phyloP scores from a whole-genome alignment of 305 asterid genomes.

The Fraxinus sp. region DNA sequence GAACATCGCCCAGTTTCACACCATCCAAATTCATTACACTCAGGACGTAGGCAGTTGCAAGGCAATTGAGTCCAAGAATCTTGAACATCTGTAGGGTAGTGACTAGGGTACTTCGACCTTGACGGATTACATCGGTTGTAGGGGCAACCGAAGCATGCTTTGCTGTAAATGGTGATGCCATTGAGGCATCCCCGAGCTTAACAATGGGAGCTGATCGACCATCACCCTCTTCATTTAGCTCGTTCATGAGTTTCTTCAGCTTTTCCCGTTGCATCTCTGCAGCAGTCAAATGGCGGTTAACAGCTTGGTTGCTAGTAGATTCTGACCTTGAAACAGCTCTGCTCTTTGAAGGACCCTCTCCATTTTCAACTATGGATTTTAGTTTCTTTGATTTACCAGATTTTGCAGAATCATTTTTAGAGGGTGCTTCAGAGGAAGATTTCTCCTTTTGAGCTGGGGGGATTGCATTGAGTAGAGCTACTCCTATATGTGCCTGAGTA shows the following conservation, averaged over 20 bases:
- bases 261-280: conserved; percentile 86
- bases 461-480: conserved; percentile 88
- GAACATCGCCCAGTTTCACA: conserved; percentile 89
- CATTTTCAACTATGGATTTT: conserved; percentile 45
- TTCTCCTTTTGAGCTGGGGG: conserved; percentile 56
- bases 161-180: conserved; percentile 98
- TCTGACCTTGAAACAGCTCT: conserved; percentile 43
- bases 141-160: conserved; percentile 97
- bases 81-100: conserved; percentile 99
- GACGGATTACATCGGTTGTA: conserved; percentile 86
- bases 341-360: conserved; percentile 46
- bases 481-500: conserved; percentile 87
- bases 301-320: conserved; percentile 55
- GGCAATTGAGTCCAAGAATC: conserved; percentile 96
- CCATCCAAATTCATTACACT: conserved; percentile 97
- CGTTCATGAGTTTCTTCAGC: conserved; percentile 87
- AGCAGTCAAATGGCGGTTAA: conserved; percentile 69
- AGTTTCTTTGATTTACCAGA: conserved; percentile 61
- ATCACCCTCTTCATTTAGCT: conserved; percentile 80
- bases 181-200: conserved; percentile 95
- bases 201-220: conserved; percentile 89
- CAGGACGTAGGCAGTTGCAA: conserved; percentile 92
- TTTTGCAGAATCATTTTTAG: conserved; percentile 56
- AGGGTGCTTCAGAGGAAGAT: conserved; percentile 54
- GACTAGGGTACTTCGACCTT: conserved; percentile 94